These are phyloP conservation scores for Immersiporthe knoxdaviesiana DNA, from an alignment of 2,329 filamentous ascomycete species.

Conservation along the genomic window DNA sequence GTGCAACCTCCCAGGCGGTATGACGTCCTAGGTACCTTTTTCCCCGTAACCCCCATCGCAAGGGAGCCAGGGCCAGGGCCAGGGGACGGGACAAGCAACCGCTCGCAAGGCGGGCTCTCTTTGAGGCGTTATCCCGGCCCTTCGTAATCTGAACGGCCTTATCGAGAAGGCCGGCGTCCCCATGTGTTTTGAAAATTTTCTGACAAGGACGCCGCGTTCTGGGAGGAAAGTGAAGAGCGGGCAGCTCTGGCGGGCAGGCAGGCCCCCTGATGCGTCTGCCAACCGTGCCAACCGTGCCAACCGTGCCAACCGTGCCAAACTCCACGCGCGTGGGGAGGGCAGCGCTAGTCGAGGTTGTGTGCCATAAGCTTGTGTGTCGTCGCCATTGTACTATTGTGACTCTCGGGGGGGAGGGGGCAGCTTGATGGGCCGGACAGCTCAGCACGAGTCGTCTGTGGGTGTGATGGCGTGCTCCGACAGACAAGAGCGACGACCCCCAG, in stretches of 20 bases:
- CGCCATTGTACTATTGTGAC: constrained; percentile 5
- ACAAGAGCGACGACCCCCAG: no score
- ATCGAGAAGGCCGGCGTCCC: not conserved
- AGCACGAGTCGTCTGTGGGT: not conserved
- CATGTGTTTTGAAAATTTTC: not conserved
- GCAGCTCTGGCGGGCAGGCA: no score
- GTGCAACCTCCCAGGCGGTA: constrained; percentile 13
- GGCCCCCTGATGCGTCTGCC: not conserved
- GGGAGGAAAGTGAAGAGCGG: not conserved
- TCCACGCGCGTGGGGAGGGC: not conserved
- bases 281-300: no score
- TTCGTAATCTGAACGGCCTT: not conserved
- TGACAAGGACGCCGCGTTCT: not conserved
- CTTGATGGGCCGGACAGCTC: not conserved
- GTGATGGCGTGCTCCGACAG: constrained; percentile 5
- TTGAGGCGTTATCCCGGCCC: not conserved
- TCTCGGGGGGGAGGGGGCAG: not conserved
- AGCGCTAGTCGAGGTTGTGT: constrained; percentile 11
- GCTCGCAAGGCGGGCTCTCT: not conserved
- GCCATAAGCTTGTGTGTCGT: constrained; percentile 7
- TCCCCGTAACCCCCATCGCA: not conserved
- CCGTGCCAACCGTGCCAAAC: no score
- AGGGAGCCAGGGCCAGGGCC: not conserved
- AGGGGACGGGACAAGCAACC: not conserved
- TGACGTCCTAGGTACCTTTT: constrained; percentile 10